Evolutionary conservation across 495 filamentous ascomycete species (phyloP), one percentile per base, ranked within the genome.

Genomic region (Amniculicola lignicola): DNA sequence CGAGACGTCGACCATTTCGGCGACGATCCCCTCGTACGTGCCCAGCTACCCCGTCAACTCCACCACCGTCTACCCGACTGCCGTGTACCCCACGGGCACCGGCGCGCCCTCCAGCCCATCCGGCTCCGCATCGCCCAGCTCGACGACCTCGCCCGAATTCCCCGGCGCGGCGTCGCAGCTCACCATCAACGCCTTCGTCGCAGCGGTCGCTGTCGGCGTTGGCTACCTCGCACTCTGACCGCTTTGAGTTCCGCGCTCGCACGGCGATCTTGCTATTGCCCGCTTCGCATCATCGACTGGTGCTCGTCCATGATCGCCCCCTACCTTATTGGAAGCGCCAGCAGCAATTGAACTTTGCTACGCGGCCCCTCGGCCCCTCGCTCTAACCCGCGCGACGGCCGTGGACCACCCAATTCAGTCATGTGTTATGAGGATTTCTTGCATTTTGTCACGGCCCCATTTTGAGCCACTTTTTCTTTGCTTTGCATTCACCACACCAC

Each of bases 271-370:
- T 40, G 57, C 47, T 42, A 29, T 18, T 22, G 28, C 27, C 33
- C 55, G 46, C 47, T 35, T 51, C 48, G 55, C 55, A 52, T 52
- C 55, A 59, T 59, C 47, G 55, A 59, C 55, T 52, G 47, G 41
- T 52, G 55, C 55, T 5, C 37, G 44, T 50, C 43, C 36, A 42
- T 48, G 42, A 40, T 56, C 14, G 22, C 12, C 21, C 21, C 43
- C 22, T 28, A 22, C 25, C 22, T 11, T 28, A 24, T 46, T 46
- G 6, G 22, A 27, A 31, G 25, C 11, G 25, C 22, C 43, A 27
- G 43, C 37, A 19, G 43, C n/a, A 21, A 46, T 31, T 29, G 43
- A 46, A 25, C 22, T 27, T 25, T 46, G 25, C 22, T n/a, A n/a
- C n/a, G n/a, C n/a, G n/a, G n/a, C n/a, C n/a, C n/a, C n/a, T n/a